A percentile compares a stretch with the other conserved stretches of the same genome.
Conservation (phyloP, 1,139 yeast genomes). For the Candida dubliniensis region DNA sequence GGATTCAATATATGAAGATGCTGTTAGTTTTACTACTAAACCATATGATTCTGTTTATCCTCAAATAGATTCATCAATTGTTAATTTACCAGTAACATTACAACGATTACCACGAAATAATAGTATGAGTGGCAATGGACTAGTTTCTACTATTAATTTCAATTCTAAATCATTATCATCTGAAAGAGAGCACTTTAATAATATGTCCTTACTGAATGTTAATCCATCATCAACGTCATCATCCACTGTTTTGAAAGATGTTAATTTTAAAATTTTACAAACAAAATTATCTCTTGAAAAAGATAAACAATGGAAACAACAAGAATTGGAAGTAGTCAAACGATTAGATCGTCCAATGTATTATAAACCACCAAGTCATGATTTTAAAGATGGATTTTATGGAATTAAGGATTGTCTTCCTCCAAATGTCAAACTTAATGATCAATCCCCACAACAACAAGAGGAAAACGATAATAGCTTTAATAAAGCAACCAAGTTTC, state of each 20-base stretch:
- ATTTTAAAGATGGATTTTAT: conserved; percentile 25
- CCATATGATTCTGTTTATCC: conserved; percentile 6
- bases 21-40: conserved; percentile 7
- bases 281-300: conserved; percentile 13
- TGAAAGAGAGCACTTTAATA: not conserved
- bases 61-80: conserved; percentile 5
- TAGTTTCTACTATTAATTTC: conserved; percentile 12
- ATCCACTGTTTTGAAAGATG: conserved; percentile 11
- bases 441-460: not conserved
- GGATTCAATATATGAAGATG: conserved; percentile 15
- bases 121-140: not conserved
- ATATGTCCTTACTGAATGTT: not conserved
- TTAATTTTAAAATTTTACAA: conserved; percentile 13
- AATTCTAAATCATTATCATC: conserved; percentile 8
- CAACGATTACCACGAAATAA: conserved; percentile 11
- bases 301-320: conserved; percentile 3
- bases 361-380: conserved; percentile 37
- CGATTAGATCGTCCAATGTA: conserved; percentile 29
- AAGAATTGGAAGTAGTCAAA: conserved; percentile 6
- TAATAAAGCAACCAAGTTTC: conserved; percentile 12
- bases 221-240: conserved; percentile 3
- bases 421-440: conserved; percentile 21
- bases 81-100: conserved; percentile 3
- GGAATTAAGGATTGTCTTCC: conserved; percentile 35
- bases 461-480: not conserved